These are phyloP conservation scores for Piloderma croceum DNA, from an alignment of 768 basidiomycete genomes.

Conservation along the genomic window DNA sequence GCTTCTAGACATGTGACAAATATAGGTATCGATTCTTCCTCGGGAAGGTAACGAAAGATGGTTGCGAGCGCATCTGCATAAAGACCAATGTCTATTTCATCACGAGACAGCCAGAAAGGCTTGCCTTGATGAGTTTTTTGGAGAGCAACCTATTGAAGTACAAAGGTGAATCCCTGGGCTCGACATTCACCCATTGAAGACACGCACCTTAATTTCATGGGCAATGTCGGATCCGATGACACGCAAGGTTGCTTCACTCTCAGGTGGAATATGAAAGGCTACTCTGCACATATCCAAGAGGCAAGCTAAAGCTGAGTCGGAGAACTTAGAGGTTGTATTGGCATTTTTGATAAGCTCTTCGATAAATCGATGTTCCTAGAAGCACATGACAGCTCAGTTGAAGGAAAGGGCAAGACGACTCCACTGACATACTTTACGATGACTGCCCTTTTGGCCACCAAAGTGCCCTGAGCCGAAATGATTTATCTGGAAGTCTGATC, in stretches of 20 bases:
- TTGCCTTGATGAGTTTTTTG: slow-evolving; percentile 31
- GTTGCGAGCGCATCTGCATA: slow-evolving; percentile 71
- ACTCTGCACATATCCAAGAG: slow-evolving; percentile 75
- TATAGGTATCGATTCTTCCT: slow-evolving; percentile 53
- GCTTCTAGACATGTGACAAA: slow-evolving; percentile 66
- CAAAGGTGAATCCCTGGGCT: slow-evolving; percentile 9
- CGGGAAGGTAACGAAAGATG: slow-evolving; percentile 64
- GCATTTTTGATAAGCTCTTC: slow-evolving; percentile 61
- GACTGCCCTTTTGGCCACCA: background rate
- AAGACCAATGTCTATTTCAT: slow-evolving; percentile 71
- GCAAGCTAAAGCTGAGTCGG: slow-evolving; percentile 66
- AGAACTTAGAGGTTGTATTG: slow-evolving; percentile 46
- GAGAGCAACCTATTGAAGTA: slow-evolving; percentile 3
- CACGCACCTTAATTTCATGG: slow-evolving; percentile 68
- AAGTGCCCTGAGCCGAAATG: slow-evolving; percentile 12
- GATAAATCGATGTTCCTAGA: slow-evolving; percentile 48
- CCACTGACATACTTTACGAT: background rate
- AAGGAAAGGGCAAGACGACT: background rate
- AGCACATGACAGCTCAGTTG: background rate
- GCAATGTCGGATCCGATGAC: slow-evolving; percentile 67
- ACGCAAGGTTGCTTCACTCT: slow-evolving; percentile 58
- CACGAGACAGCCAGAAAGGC: slow-evolving; percentile 67
- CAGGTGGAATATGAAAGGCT: slow-evolving; percentile 45
- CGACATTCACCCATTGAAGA: slow-evolving; percentile 5
- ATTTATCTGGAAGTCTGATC: slow-evolving; percentile 46